Conservation (phyloP, 2,329 filamentous ascomycete species). For the Fusarium sp. region DNA sequence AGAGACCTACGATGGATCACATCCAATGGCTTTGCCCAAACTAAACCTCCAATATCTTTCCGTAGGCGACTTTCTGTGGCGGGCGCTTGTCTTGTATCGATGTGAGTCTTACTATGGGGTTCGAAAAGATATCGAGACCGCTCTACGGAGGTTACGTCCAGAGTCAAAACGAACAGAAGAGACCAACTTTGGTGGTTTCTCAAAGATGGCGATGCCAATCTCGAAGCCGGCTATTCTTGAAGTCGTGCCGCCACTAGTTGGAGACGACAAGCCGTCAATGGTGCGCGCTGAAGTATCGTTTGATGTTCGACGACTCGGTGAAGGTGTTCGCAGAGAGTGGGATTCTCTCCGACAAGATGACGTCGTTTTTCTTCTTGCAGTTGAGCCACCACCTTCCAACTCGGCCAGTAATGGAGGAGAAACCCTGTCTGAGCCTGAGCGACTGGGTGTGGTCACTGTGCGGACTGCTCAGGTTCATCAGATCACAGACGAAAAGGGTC, state of each 20-base stretch:
- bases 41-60: conserved; percentile 96
- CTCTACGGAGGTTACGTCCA: conserved; percentile 82
- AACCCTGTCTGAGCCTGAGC: conserved; percentile 64
- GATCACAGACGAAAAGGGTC: conserved; percentile 86
- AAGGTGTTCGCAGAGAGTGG: conserved; percentile 86
- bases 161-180: conserved; percentile 73
- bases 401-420: conserved; percentile 65
- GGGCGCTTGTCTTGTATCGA: conserved; percentile 88
- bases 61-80: conserved; percentile 96
- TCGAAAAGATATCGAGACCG: conserved; percentile 87
- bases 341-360: conserved; percentile 88
- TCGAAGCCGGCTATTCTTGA: conserved; percentile 88
- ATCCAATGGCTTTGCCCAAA: conserved; percentile 91
- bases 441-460: conserved; percentile 76
- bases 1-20: conserved; percentile 87
- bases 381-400: conserved; percentile 71
- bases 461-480: conserved; percentile 89
- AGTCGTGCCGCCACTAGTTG: conserved; percentile 84
- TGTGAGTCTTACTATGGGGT: conserved; percentile 95
- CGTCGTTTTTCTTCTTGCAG: conserved; percentile 85
- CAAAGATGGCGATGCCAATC: conserved; percentile 92
- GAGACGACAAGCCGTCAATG: conserved; percentile 83
- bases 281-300: conserved; percentile 89
- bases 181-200: conserved; percentile 83
- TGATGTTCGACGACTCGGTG: conserved; percentile 83